Percentiles rank a stretch among this genome's conserved stretches.
Evolutionary conservation across 257 asterid species (phyloP).

Genomic region (Sherardia arvensis): DNA sequence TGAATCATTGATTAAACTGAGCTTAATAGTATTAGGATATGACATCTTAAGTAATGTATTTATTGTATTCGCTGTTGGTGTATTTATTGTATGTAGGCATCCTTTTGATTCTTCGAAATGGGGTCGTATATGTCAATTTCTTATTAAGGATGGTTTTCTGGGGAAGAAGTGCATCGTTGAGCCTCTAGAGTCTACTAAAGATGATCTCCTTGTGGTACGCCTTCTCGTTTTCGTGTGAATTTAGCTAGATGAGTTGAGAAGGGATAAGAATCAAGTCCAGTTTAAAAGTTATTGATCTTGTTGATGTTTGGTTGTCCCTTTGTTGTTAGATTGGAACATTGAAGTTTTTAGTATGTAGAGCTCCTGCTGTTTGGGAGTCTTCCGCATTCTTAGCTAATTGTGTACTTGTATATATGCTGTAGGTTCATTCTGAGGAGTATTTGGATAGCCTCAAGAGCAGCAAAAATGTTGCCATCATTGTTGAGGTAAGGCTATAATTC

Average conservation of each 20-base stretch:
- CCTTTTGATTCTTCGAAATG: slow-evolving; percentile 98
- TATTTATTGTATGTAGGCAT: slow-evolving; percentile 45
- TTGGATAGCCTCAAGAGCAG: slow-evolving; percentile 72
- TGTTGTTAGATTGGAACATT: neutral
- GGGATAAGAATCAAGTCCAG: neutral
- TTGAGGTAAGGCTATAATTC: slow-evolving; percentile 48
- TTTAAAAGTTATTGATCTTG: no score
- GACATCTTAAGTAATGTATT: neutral
- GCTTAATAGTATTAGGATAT: neutral
- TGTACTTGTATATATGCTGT: slow-evolving; percentile 13
- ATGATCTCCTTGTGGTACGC: slow-evolving; percentile 87
- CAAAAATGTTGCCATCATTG: slow-evolving; percentile 52
- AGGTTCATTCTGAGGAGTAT: slow-evolving; percentile 87
- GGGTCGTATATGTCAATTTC: slow-evolving; percentile 87
- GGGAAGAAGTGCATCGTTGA: slow-evolving; percentile 56
- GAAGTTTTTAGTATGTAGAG: neutral
- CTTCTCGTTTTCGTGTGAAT: neutral
- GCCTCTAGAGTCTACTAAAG: slow-evolving; percentile 77
- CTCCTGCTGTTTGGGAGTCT: neutral
- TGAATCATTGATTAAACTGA: neutral
- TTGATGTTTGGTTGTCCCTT: neutral
- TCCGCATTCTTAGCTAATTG: slow-evolving; percentile 1
- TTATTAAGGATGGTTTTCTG: slow-evolving; percentile 51
- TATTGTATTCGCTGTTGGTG: neutral
- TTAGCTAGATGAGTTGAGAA: neutral